Evolutionary conservation across 805 yeast species (phyloP).

Genomic region (Kodamaea hsintzibuensis): DNA sequence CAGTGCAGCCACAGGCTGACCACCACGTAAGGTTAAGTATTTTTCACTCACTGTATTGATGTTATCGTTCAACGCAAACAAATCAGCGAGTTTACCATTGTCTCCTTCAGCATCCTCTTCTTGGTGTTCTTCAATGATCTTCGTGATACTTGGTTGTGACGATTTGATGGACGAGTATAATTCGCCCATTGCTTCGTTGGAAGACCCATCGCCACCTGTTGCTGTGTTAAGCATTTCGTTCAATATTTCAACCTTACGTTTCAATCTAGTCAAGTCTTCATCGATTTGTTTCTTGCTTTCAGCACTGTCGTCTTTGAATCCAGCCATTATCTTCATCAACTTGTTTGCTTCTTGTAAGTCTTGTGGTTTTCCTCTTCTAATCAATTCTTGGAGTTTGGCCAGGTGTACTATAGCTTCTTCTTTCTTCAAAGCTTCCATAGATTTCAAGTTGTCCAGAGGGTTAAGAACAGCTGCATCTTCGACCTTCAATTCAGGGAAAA

Average conservation of each 20-base stretch:
- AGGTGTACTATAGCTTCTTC: constrained; percentile 92
- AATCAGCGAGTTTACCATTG: constrained; percentile 54
- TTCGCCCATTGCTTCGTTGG: constrained; percentile 77
- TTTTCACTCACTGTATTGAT: constrained; percentile 69
- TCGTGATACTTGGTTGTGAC: constrained; percentile 84
- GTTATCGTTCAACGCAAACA: constrained; percentile 71
- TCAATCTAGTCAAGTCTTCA: constrained; percentile 80
- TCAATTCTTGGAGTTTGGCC: constrained; percentile 93
- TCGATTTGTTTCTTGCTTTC: constrained; percentile 78
- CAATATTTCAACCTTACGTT: constrained; percentile 81
- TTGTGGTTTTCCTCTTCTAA: constrained; percentile 92
- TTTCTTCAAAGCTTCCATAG: constrained; percentile 85
- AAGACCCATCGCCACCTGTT: constrained; percentile 40
- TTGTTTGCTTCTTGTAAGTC: constrained; percentile 96
- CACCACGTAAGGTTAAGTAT: constrained; percentile 63
- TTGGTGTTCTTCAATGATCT: constrained; percentile 79
- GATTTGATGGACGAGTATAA: constrained; percentile 75
- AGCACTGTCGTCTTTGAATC: constrained; percentile 83
- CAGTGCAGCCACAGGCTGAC: constrained; percentile 57
- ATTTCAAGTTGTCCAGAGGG: constrained; percentile 83
- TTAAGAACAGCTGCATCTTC: constrained; percentile 93
- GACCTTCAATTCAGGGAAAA: constrained; percentile 85
- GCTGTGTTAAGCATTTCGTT: constrained; percentile 77
- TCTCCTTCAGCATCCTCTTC: constrained; percentile 46
- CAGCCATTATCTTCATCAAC: constrained; percentile 97